Evolutionary conservation across 1,139 yeast species (phyloP).

Genomic region (Candida glucosophila): DNA sequence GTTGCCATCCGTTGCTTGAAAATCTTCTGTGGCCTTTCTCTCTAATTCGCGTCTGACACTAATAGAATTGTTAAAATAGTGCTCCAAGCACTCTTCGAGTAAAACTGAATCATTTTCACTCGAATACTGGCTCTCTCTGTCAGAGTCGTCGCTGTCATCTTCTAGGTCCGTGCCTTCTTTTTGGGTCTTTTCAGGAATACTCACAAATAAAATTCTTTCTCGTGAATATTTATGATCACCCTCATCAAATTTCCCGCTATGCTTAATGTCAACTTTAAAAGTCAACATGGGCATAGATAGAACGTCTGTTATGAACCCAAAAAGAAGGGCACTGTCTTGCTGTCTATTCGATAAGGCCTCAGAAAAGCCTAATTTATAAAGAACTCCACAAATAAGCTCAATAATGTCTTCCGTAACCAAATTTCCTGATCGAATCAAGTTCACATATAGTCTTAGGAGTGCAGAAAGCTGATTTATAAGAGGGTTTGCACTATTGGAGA

Average conservation of each 20-base stretch:
- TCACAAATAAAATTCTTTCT: constrained; percentile 61
- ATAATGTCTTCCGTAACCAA: constrained; percentile 55
- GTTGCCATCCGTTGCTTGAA: too few relatives aligned
- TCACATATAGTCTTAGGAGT: constrained; percentile 57
- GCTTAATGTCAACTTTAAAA: constrained; percentile 67
- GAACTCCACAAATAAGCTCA: constrained; percentile 39
- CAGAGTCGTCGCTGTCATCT: constrained; percentile 3
- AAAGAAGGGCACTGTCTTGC: constrained; percentile 61
- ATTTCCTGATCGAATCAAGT: constrained; percentile 57
- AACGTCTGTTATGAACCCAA: constrained; percentile 59
- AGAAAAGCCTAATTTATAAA: constrained; percentile 42
- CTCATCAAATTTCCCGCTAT: constrained; percentile 59
- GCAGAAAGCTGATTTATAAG: constrained; percentile 39
- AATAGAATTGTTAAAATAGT: constrained; percentile 64
- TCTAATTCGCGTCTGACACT: constrained; percentile 63
- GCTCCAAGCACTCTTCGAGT: constrained; percentile 66
- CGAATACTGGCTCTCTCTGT: background rate
- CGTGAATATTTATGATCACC: constrained; percentile 65
- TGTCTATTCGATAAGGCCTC: constrained; percentile 55
- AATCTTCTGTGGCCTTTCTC: constrained; percentile 41
- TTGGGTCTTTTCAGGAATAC: constrained; percentile 46
- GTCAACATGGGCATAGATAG: constrained; percentile 69
- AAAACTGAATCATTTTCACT: constrained; percentile 31
- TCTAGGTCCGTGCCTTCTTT: too few relatives aligned
- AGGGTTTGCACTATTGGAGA: constrained; percentile 26